phyloP scores from a whole-genome alignment of 805 yeast species.

The Candida peoriensis region DNA sequence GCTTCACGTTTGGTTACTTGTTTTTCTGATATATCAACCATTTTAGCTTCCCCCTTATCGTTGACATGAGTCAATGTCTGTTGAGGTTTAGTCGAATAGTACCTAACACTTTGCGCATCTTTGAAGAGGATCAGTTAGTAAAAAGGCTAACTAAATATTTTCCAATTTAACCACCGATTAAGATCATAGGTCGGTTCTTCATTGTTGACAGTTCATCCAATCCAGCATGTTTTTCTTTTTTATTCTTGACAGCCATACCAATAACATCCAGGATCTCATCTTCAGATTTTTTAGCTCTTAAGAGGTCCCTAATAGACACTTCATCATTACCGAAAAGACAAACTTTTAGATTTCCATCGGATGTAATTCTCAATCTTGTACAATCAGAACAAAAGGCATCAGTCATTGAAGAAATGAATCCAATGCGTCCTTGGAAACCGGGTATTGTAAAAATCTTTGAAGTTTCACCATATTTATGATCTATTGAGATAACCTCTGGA shows the following conservation, averaged over 20 bases:
- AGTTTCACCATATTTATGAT: constrained; percentile 40
- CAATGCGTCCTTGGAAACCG: constrained; percentile 39
- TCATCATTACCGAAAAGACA: constrained; percentile 51
- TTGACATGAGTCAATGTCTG: constrained; percentile 33
- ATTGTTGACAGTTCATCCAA: constrained; percentile 38
- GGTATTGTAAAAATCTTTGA: constrained; percentile 41
- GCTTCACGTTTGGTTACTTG: constrained; percentile 36
- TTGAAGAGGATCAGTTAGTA: neutral
- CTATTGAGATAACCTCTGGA: constrained; percentile 22
- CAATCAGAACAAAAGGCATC: constrained; percentile 47
- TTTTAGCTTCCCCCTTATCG: constrained; percentile 36
- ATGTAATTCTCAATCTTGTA: constrained; percentile 45
- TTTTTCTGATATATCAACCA: constrained; percentile 46
- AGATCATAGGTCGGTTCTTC: constrained; percentile 51
- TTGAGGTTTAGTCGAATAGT: constrained; percentile 2
- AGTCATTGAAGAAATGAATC: constrained; percentile 55
- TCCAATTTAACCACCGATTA: constrained; percentile 45
- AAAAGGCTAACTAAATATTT: neutral
- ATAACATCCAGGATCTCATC: constrained; percentile 34
- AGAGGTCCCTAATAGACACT: constrained; percentile 39
- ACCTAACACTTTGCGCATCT: too few species aligned
- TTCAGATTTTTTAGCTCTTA: constrained; percentile 33
- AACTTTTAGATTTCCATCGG: constrained; percentile 51
- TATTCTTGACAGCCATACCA: constrained; percentile 39
- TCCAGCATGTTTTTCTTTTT: constrained; percentile 49